phyloP scores from a whole-genome alignment of 2,329 filamentous ascomycete species.

The Cladorrhinum sp. region DNA sequence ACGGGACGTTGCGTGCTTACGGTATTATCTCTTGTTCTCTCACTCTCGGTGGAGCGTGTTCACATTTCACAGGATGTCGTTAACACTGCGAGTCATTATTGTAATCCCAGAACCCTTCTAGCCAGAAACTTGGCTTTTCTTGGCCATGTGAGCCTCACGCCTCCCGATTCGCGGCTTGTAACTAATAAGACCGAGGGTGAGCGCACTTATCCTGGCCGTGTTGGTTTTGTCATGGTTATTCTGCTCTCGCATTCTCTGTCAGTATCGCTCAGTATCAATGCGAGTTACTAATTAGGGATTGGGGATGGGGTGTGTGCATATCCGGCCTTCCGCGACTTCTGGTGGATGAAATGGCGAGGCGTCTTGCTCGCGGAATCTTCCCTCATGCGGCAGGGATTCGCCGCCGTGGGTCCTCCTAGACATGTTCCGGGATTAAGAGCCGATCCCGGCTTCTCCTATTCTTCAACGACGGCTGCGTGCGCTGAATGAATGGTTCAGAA shows the following conservation, averaged over 20 bases:
- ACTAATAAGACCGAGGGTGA: background rate
- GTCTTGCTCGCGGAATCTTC: background rate
- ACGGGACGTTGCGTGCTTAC: background rate
- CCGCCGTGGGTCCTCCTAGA: background rate
- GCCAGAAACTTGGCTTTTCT: constrained; percentile 1
- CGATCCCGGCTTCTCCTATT: background rate
- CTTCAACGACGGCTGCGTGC: background rate
- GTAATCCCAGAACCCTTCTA: constrained; percentile 3
- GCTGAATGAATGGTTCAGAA: background rate
- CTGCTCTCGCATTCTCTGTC: background rate
- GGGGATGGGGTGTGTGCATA: background rate
- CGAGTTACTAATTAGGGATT: background rate
- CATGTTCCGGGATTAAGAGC: background rate
- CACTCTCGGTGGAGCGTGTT: background rate
- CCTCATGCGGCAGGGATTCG: background rate
- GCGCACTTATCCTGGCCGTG: background rate
- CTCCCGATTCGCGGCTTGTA: background rate
- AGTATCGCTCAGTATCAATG: background rate
- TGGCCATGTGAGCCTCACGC: constrained; percentile 2
- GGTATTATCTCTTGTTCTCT: background rate
- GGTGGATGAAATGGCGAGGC: background rate
- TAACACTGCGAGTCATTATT: constrained; percentile 1
- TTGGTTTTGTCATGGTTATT: background rate
- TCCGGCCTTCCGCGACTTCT: background rate
- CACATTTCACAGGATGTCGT: background rate